phyloP scores from a whole-genome alignment of 2,329 filamentous ascomycete genomes.

The Microcyclospora pomicola region DNA sequence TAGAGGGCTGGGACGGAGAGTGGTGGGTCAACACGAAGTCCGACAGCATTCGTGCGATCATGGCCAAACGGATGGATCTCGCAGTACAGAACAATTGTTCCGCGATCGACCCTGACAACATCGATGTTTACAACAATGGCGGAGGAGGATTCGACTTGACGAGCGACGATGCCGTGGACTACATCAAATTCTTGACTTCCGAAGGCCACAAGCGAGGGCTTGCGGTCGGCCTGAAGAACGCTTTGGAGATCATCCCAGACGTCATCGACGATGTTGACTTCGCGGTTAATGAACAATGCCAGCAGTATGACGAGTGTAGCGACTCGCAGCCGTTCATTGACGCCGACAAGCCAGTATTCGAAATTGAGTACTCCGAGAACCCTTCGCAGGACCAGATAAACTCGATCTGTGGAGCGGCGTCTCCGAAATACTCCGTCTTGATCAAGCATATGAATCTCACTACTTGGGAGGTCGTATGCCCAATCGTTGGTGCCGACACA shows the following conservation, averaged over 20 bases:
- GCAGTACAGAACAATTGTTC: slow-evolving; percentile 34
- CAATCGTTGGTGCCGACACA: neutral
- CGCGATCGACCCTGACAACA: slow-evolving; percentile 24
- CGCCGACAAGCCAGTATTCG: slow-evolving; percentile 54
- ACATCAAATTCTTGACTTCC: slow-evolving; percentile 45
- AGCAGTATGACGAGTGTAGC: slow-evolving; percentile 45
- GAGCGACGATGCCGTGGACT: slow-evolving; percentile 34
- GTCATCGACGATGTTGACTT: slow-evolving; percentile 45
- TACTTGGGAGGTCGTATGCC: neutral
- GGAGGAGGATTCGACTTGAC: slow-evolving; percentile 2
- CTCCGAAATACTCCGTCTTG: neutral
- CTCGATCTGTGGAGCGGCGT: neutral
- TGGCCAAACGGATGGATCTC: slow-evolving; percentile 45
- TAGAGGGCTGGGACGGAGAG: slow-evolving; percentile 54
- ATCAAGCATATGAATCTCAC: neutral
- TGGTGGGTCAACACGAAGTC: slow-evolving; percentile 50
- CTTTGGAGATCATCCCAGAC: slow-evolving; percentile 41
- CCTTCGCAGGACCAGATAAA: neutral
- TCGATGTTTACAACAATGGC: slow-evolving; percentile 13
- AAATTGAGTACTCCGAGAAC: slow-evolving; percentile 54
- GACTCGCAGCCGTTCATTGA: slow-evolving; percentile 45
- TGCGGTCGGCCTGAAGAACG: slow-evolving; percentile 56
- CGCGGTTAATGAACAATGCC: slow-evolving; percentile 58
- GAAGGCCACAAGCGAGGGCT: slow-evolving; percentile 42
- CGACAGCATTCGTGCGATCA: slow-evolving; percentile 47